Evolutionary conservation across 139 green algal species (phyloP).

Genomic region (Raphidocelis subcapitata): DNA sequence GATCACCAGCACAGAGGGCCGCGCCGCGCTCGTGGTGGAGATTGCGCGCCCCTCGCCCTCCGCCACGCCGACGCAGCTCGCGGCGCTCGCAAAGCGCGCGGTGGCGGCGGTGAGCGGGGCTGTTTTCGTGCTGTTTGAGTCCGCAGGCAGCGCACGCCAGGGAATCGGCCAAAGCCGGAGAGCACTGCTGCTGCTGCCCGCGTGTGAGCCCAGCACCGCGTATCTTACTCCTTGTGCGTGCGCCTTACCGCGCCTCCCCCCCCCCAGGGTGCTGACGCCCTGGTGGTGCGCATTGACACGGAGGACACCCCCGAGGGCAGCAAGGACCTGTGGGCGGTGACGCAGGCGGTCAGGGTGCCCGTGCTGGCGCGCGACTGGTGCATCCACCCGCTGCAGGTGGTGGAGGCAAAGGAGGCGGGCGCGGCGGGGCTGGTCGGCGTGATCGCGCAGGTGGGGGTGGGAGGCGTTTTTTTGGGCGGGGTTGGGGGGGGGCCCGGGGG

Average conservation of each 20-base stretch:
- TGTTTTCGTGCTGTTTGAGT: not conserved
- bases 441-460: slow-evolving; percentile 53
- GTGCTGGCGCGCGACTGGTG: slow-evolving; percentile 73
- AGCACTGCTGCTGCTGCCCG: slow-evolving; percentile 13
- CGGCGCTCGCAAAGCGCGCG: slow-evolving; percentile 29
- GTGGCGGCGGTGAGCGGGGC: slow-evolving; percentile 21
- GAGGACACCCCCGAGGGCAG: slow-evolving; percentile 63
- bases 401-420: slow-evolving; percentile 74
- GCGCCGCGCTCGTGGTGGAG: slow-evolving; percentile 52
- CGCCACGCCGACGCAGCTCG: slow-evolving; percentile 33
- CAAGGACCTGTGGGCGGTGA: slow-evolving; percentile 60
- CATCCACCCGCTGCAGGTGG: slow-evolving; percentile 78
- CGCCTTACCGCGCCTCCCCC: slow-evolving; percentile 4
- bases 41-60: slow-evolving; percentile 20
- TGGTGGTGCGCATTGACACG: slow-evolving; percentile 63
- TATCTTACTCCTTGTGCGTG: no score
- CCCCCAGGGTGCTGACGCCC: slow-evolving; percentile 52
- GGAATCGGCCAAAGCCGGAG: slow-evolving; percentile 21
- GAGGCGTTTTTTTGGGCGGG: not conserved
- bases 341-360: slow-evolving; percentile 53
- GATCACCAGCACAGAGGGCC: slow-evolving; percentile 6
- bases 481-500: no score
- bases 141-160: not conserved
- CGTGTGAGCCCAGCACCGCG: no score
- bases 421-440: slow-evolving; percentile 76